Evolutionary conservation across 495 filamentous ascomycete species (phyloP), one percentile per base, ranked within the genome.

Genomic region (Chlorociboria aeruginascens): DNA sequence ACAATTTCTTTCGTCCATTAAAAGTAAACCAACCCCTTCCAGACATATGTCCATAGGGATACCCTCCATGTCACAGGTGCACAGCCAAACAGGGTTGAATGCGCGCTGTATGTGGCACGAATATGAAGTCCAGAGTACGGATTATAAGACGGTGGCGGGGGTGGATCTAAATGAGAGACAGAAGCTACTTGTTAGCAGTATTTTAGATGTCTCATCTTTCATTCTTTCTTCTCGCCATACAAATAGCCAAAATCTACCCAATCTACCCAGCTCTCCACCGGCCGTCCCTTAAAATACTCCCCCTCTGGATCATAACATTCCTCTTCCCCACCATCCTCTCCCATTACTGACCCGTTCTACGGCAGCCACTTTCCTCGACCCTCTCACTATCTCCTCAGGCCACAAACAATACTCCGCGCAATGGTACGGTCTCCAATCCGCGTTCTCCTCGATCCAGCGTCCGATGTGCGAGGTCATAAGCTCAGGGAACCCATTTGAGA

Each of bases 251-350:
- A 39, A n/a, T 10, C 40, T 56, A 13, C 40, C 33, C 13, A 43
- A 13, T 33, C 10, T 7, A n/a, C 7, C 20, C 36, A 72, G 70
- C 64, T 81, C 41, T 81, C 79, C 58, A 70, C 71, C 37, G 76
- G 76, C 45, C 60, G 66, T 8, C 74, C 77, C 63, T 78, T 3
- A 66, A 69, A 34, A 77, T 78, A 57, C 67, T 81, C 32, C 51
- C 59, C 25, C 67, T 79, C 14, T 79, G 77, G 77, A 50, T 46
- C n/a, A 40, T 43, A 37, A 8, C 10, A 1, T 17, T 20, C n/a
- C 30, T 40, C 38, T 20, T 3, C 11, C 32, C 25, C 33, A 7
- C 32, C 17, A 32, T 31, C 16, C 11, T 4, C 29, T 28, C 16
- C 29, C 28, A 2, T n/a, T 10, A 50, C 20, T 46, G 42, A 43